phyloP scores from a whole-genome alignment of 2,329 filamentous ascomycete genomes.

The Pezicula carpinea region DNA sequence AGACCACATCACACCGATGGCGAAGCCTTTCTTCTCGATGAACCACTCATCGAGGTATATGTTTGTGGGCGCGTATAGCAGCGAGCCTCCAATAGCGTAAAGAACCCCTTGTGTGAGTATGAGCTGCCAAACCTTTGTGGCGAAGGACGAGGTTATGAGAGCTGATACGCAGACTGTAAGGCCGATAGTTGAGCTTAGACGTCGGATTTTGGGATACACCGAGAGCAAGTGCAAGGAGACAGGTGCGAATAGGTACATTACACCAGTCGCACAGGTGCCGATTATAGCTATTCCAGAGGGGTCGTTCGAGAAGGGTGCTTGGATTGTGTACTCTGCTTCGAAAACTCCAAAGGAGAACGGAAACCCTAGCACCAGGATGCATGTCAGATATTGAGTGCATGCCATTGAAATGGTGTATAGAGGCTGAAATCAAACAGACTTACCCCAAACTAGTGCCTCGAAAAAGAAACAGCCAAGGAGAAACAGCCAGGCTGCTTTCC shows the following conservation, averaged over 20 bases:
- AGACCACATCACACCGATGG: constrained; percentile 45
- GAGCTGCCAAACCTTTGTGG: constrained; percentile 36
- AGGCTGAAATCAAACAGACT: constrained; percentile 8
- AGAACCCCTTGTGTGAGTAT: constrained; percentile 42
- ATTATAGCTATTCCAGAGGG: constrained; percentile 38
- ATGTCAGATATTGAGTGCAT: background rate
- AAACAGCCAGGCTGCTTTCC: constrained; percentile 47
- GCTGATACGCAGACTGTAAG: constrained; percentile 31
- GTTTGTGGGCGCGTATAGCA: constrained; percentile 36
- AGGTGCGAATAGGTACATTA: constrained; percentile 24
- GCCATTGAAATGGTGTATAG: background rate
- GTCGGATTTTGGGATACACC: constrained; percentile 29
- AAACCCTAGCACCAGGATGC: constrained; percentile 22
- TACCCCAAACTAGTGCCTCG: constrained; percentile 50
- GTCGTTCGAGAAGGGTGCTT: constrained; percentile 30
- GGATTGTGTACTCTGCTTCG: constrained; percentile 37
- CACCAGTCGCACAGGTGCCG: constrained; percentile 29
- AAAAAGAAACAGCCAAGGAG: constrained; percentile 45
- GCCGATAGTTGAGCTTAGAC: constrained; percentile 25
- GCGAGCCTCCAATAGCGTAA: constrained; percentile 36
- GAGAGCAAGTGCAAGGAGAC: constrained; percentile 17
- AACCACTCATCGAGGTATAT: constrained; percentile 46
- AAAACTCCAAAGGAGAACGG: constrained; percentile 37
- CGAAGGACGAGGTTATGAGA: constrained; percentile 38
- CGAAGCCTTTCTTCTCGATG: constrained; percentile 38